Percentiles rank a stretch among this genome's conserved stretches.
phyloP scores from a whole-genome alignment of 805 yeast species.

The Ogataea populi-albae region DNA sequence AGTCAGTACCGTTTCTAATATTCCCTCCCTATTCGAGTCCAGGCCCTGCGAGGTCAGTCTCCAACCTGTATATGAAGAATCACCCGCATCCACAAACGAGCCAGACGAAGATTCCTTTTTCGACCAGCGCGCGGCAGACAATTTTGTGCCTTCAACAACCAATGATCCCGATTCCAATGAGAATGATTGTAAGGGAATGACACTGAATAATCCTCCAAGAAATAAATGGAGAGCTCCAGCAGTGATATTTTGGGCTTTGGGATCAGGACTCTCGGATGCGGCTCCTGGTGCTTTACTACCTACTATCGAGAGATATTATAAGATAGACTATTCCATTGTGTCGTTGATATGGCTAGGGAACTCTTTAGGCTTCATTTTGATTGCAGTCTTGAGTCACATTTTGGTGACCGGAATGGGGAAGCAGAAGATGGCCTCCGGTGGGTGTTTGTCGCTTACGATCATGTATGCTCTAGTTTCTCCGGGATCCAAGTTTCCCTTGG shows the following conservation, averaged over 20 bases:
- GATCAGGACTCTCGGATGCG: constrained; percentile 50
- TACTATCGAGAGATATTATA: constrained; percentile 46
- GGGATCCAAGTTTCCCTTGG: constrained; percentile 48
- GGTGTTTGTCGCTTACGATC: constrained; percentile 35
- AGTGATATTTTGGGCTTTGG: constrained; percentile 39
- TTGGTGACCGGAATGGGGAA: constrained; percentile 42
- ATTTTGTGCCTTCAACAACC: constrained; percentile 18
- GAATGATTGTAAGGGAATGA: constrained; percentile 36
- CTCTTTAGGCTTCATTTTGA: constrained; percentile 51
- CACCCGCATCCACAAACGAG: constrained; percentile 42
- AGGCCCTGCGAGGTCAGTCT: constrained; percentile 21
- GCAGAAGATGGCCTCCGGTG: constrained; percentile 38
- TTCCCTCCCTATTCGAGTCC: constrained; percentile 7
- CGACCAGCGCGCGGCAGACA: constrained; percentile 11
- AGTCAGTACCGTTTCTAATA: constrained; percentile 1
- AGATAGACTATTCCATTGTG: constrained; percentile 49
- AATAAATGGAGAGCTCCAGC: constrained; percentile 43
- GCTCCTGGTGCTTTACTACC: constrained; percentile 63
- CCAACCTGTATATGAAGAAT: constrained; percentile 39
- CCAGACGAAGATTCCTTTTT: constrained; percentile 24
- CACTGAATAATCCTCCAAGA: constrained; percentile 40
- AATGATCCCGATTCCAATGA: too few species aligned
- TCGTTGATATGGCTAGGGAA: constrained; percentile 57
- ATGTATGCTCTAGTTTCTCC: constrained; percentile 46
- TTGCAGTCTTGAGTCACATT: constrained; percentile 49